Percentiles rank a stretch among this genome's conserved stretches.
Conservation (phyloP, 352 stramenopile genomes). For the Globisporangium uncinulatum region DNA sequence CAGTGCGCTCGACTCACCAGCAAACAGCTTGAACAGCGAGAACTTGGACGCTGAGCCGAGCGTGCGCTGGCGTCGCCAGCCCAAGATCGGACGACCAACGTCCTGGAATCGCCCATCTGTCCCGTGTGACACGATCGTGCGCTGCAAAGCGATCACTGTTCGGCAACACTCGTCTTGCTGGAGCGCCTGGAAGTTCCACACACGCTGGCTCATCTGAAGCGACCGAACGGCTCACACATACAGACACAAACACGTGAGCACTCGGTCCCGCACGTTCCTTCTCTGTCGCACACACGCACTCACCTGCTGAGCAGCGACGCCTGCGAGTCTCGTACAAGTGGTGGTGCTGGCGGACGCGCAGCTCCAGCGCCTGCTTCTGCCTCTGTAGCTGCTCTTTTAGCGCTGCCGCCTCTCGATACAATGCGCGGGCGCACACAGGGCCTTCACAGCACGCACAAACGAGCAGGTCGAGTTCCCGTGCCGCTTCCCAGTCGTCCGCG, state of each 20-base stretch:
- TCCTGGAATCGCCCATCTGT: conserved; percentile 10
- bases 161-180: conserved; percentile 17
- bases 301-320: conserved; percentile 15
- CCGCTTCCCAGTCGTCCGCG: neutral
- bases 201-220: neutral
- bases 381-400: conserved; percentile 19
- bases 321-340: conserved; percentile 20
- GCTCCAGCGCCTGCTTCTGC: conserved; percentile 23
- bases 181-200: conserved; percentile 5
- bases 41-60: conserved; percentile 19
- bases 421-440: conserved; percentile 4
- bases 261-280: no score
- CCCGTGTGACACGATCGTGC: conserved; percentile 17
- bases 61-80: conserved; percentile 31
- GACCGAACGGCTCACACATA: no score
- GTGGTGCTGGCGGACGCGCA: conserved; percentile 19
- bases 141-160: conserved; percentile 12
- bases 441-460: conserved; percentile 8
- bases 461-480: conserved; percentile 10
- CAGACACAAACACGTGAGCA: no score
- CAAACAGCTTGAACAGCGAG: conserved; percentile 26
- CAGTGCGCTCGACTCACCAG: conserved; percentile 7
- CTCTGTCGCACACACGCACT: neutral
- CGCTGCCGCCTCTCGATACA: conserved; percentile 18
- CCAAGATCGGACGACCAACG: conserved; percentile 18